Percentiles rank a stretch among this genome's conserved stretches.
phyloP scores from a whole-genome alignment of 169 alveolate genomes.

The Eimeria maxima region DNA sequence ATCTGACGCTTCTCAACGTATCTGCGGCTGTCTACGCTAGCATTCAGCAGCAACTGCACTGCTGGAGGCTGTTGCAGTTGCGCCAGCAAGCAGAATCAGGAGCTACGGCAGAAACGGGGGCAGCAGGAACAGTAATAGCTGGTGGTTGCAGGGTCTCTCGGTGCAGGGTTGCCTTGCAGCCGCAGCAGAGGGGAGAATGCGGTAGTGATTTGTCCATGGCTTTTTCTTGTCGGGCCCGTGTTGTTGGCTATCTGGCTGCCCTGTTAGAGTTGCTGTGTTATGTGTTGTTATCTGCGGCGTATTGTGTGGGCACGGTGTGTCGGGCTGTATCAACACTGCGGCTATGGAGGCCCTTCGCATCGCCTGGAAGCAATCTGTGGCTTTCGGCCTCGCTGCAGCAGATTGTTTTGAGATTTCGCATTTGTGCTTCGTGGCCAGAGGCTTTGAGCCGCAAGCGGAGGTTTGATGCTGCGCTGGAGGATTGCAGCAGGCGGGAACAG shows the following conservation, averaged over 20 bases:
- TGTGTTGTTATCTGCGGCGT: not conserved
- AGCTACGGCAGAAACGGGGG: constrained; percentile 14
- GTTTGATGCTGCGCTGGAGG: constrained; percentile 29
- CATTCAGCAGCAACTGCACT: constrained; percentile 66
- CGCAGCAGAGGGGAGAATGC: not conserved
- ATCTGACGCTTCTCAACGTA: constrained; percentile 46
- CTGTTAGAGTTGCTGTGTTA: not conserved
- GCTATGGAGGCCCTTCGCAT: constrained; percentile 27
- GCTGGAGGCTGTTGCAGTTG: constrained; percentile 71
- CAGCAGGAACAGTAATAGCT: constrained; percentile 29
- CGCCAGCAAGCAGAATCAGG: constrained; percentile 57
- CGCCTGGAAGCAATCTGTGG: constrained; percentile 23
- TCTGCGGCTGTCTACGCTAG: constrained; percentile 45
- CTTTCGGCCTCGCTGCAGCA: constrained; percentile 51
- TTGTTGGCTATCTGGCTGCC: not conserved
- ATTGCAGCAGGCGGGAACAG: constrained; percentile 16
- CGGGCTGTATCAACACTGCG: constrained; percentile 13
- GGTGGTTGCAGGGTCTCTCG: not conserved
- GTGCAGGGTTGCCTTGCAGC: not conserved
- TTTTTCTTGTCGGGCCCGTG: not conserved
- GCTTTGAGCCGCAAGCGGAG: constrained; percentile 15
- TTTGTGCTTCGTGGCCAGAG: constrained; percentile 58
- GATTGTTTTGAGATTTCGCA: constrained; percentile 4
- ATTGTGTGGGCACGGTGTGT: not conserved
- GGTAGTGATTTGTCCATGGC: not conserved